Evolutionary conservation across 1,284 basidiomycete species (phyloP), one percentile per base, ranked within the genome.

Genomic region (Ganoderma meredithae): DNA sequence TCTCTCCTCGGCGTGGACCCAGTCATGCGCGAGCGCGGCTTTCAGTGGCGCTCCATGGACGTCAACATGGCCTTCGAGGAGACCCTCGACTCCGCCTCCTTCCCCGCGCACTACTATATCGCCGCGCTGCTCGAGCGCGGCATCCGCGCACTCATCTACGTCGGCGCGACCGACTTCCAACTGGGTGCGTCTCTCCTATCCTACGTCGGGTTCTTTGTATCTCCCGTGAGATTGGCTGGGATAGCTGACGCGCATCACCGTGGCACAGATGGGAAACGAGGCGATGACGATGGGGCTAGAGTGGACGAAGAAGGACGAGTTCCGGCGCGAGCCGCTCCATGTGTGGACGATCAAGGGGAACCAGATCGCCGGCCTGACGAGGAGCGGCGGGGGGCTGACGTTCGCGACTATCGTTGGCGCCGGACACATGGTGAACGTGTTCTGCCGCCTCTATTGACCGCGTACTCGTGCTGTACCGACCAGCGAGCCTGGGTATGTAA

Each of bases 161-260:
- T 90, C 4, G 93, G 93, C 2, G 85, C 83, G 10, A 87, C 88
- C 68, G 92, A 94, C 76, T 92, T 84, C 82, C 75, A 94, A 94
- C 79, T 90, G 90, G 85, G 80, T 93, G 59, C 56, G 70, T 69
- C 13, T 36, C 22, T n/a, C n/a, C n/a, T n/a, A n/a, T n/a, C n/a
- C n/a, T n/a, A n/a, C n/a, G n/a, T n/a, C n/a, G n/a, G 7, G 7
- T 47, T n/a, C n/a, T 10, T 6, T 9, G 8, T 22, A 15, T 49
- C 10, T 25, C 2, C 27, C 17, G 52, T 55, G 52, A 4, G 13
- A 31, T 19, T 31, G 5, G 31, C 4, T 13, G 17, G 1, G 52
- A 55, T 6, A 31, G 52, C 52, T 55, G 15, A 55, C 17, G 39
- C 12, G 15, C n/a, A 15, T 13, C 44, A 12, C 25, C 10, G 13